Conservation (phyloP, 805 yeast species). For the Zygosaccharomyces gambellarensis region DNA sequence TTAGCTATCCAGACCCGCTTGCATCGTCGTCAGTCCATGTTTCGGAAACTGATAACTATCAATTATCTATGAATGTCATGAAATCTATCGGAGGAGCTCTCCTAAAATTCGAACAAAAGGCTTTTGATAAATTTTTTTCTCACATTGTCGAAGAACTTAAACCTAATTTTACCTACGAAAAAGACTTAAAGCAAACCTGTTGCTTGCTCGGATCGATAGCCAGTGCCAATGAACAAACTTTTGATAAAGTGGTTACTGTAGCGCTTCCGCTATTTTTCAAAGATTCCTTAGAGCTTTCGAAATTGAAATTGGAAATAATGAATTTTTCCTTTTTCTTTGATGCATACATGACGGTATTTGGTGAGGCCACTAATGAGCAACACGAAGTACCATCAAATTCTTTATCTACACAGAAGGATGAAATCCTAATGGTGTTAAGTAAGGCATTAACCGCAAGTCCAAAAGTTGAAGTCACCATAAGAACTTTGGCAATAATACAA, state of each 20-base stretch:
- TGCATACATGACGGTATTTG: conserved; percentile 45
- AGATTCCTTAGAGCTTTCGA: conserved; percentile 42
- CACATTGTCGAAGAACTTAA: conserved; percentile 48
- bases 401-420: conserved; percentile 53
- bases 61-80: conserved; percentile 43
- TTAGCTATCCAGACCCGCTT: conserved; percentile 24
- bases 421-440: conserved; percentile 61
- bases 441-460: conserved; percentile 65
- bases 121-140: conserved; percentile 38
- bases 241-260: conserved; percentile 45
- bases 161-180: conserved; percentile 46
- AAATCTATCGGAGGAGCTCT: conserved; percentile 41
- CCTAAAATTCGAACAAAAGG: conserved; percentile 26
- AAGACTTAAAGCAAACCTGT: conserved; percentile 60
- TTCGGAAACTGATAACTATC: conserved; percentile 39
- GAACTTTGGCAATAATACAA: conserved; percentile 62
- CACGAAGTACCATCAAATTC: conserved; percentile 29
- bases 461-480: conserved; percentile 60
- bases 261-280: conserved; percentile 43
- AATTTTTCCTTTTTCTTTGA: conserved; percentile 55
- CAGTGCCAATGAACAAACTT: conserved; percentile 42
- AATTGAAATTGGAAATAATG: conserved; percentile 56
- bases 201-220: conserved; percentile 54
- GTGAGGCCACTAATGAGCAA: background rate
- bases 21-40: conserved; percentile 22